Conservation (phyloP, 306 rosid species). For the Quercus alba region DNA sequence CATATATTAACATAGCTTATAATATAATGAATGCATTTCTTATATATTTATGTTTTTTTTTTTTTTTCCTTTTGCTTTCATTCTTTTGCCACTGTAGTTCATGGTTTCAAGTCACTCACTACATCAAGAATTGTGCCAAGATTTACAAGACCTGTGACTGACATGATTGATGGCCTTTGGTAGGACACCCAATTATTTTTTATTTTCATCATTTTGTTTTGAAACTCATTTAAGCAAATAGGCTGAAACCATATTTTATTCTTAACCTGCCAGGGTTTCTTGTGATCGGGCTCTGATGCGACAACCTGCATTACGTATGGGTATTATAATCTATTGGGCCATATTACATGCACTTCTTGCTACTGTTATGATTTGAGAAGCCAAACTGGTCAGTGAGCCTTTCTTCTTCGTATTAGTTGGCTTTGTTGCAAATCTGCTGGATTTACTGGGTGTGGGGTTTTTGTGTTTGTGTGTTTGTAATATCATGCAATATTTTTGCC, state of each 20-base stretch:
- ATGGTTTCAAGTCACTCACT: slow-evolving; percentile 93
- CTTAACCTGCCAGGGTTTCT: slow-evolving; percentile 66
- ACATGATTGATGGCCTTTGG: slow-evolving; percentile 97
- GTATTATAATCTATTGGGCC: slow-evolving; percentile 86
- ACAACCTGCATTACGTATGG: slow-evolving; percentile 77
- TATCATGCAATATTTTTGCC: background rate
- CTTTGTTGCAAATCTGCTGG: background rate
- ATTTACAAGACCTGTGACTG: slow-evolving; percentile 79
- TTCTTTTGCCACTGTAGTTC: slow-evolving; percentile 48
- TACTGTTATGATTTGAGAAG: slow-evolving; percentile 63
- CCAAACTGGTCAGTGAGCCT: slow-evolving; percentile 31
- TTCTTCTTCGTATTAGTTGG: slow-evolving; percentile 5
- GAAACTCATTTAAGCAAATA: slow-evolving; percentile 3
- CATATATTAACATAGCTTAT: background rate
- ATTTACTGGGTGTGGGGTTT: background rate
- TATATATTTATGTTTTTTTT: background rate
- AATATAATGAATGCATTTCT: background rate
- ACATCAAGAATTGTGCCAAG: slow-evolving; percentile 85
- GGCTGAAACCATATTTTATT: slow-evolving; percentile 15
- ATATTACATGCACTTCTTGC: slow-evolving; percentile 84
- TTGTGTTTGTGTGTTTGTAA: background rate
- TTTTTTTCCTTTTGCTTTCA: slow-evolving; percentile 5
- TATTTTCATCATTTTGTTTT: slow-evolving; percentile 5
- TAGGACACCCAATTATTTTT: slow-evolving; percentile 25
- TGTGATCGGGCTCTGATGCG: slow-evolving; percentile 97